phyloP scores from a whole-genome alignment of 1,284 basidiomycete species.

The Volvariella volvacea region DNA sequence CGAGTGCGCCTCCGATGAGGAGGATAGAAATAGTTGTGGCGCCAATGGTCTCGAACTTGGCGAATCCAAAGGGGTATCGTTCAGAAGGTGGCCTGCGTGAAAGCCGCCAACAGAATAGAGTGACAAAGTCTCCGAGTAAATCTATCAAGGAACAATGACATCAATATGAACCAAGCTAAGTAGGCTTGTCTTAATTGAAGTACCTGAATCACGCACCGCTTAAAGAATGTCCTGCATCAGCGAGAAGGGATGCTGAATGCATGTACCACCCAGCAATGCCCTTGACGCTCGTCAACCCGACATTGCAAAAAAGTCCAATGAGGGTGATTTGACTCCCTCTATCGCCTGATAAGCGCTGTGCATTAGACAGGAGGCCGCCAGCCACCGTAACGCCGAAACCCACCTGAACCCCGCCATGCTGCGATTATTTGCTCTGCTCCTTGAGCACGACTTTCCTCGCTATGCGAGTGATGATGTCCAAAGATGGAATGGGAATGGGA shows the following conservation, averaged over 20 bases:
- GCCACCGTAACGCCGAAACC: slow-evolving; percentile 14
- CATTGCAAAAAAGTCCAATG: slow-evolving; percentile 81
- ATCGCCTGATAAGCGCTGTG: slow-evolving; percentile 68
- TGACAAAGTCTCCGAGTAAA: slow-evolving; percentile 88
- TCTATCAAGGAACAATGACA: slow-evolving; percentile 30
- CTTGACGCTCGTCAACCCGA: slow-evolving; percentile 79
- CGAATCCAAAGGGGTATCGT: slow-evolving; percentile 83
- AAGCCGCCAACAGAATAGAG: slow-evolving; percentile 87
- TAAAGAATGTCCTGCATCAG: slow-evolving; percentile 93
- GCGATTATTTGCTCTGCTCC: slow-evolving; percentile 70
- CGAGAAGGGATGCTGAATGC: slow-evolving; percentile 89
- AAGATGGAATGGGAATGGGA: slow-evolving; percentile 51
- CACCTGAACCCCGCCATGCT: slow-evolving; percentile 62
- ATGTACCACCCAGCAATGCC: slow-evolving; percentile 81
- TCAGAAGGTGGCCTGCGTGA: slow-evolving; percentile 75
- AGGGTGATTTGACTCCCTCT: slow-evolving; percentile 80
- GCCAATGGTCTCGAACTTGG: slow-evolving; percentile 93
- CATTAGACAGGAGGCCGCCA: background rate
- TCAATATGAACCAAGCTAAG: slow-evolving; percentile 1
- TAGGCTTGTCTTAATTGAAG: slow-evolving; percentile 6
- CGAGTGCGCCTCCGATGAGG: slow-evolving; percentile 81
- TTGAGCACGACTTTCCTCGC: slow-evolving; percentile 42
- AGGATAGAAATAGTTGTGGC: slow-evolving; percentile 81
- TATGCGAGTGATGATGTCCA: slow-evolving; percentile 61
- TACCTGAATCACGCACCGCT: slow-evolving; percentile 52